Evolutionary conservation across 2,329 filamentous ascomycete species (phyloP).

Genomic region (Clonostachys byssicola): DNA sequence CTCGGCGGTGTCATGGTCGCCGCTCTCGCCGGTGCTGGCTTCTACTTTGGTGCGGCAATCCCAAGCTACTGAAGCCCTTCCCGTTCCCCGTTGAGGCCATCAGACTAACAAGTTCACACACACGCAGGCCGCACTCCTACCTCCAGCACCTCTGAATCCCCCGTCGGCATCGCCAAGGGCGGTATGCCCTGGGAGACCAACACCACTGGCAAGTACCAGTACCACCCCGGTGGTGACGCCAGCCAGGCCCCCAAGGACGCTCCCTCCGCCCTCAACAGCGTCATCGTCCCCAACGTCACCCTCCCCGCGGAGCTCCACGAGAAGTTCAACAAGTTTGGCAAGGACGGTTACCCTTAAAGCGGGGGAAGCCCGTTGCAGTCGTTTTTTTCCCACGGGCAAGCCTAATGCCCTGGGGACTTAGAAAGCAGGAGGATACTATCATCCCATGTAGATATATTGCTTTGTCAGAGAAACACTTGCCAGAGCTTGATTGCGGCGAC

Average conservation of each 20-base stretch:
- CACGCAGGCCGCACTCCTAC: constrained; percentile 77
- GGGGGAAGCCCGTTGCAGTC: background rate
- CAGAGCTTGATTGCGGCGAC: background rate
- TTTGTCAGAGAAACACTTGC: background rate
- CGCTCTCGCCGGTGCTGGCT: constrained; percentile 83
- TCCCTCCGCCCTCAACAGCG: constrained; percentile 90
- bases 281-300: constrained; percentile 90
- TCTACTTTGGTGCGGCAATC: constrained; percentile 68
- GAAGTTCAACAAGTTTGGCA: constrained; percentile 99
- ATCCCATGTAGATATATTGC: constrained; percentile 3
- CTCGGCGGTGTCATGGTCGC: constrained; percentile 88
- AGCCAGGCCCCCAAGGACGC: constrained; percentile 77
- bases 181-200: constrained; percentile 90
- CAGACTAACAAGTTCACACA: background rate
- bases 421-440: too few species aligned
- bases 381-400: too few species aligned
- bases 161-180: constrained; percentile 68
- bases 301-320: constrained; percentile 93
- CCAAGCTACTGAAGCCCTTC: background rate
- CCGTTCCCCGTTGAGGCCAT: background rate
- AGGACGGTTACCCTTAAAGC: constrained; percentile 77
- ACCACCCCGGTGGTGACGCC: constrained; percentile 82
- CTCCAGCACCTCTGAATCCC: constrained; percentile 73
- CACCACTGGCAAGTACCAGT: constrained; percentile 64
- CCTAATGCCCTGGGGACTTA: too few species aligned